Evolutionary conservation across 345 rosid genomes (phyloP), one percentile per base, ranked within the genome.

Genomic region (Euphorbia peplus): DNA sequence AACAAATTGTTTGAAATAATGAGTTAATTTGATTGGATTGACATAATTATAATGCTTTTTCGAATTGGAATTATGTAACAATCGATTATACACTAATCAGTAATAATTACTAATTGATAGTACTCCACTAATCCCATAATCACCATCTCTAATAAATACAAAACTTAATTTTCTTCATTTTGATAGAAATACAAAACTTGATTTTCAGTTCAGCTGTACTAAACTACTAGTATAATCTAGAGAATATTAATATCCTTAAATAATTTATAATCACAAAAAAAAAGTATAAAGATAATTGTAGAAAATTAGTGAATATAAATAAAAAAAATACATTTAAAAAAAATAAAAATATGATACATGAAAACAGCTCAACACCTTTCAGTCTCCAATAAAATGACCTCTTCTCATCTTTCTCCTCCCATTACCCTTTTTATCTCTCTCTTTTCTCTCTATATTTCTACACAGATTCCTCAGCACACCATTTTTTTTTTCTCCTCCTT

Each of bases 321-420:
- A 1, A 56, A 56, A 56, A 16, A 11, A 61, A 50, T 59, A 24
- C 30, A 60, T 21, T 35, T 4, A 15, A 46, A 7, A 35, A 39
- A 41, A 39, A 15, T 16, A 10, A 37, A 51, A 39, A 32, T 29
- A 7, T 22, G 8, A 50, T 69, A 70, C 66, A 79, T 63, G 52
- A 73, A 69, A 75, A 78, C 85, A 71, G 82, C 83, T 83, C 87
- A 75, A 67, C 66, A 37, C 66, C 72, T 55, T 58, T 60, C 67
- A 25, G 73, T 66, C 79, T 47, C 70, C 81, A 52, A 73, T 69
- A 79, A 80, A 73, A 73, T 9, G 71, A 67, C 75, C 61, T 51
- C 64, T 56, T 16, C 44, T 63, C 67, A 67, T 24, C n/a, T 66
- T 68, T 21, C 15, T 46, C 37, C 15, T 46, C 37, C 53, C 71